A percentile compares a stretch with the other conserved stretches of the same genome.
Evolutionary conservation across 768 basidiomycete genomes (phyloP).

Genomic region (Ramaria sp.): DNA sequence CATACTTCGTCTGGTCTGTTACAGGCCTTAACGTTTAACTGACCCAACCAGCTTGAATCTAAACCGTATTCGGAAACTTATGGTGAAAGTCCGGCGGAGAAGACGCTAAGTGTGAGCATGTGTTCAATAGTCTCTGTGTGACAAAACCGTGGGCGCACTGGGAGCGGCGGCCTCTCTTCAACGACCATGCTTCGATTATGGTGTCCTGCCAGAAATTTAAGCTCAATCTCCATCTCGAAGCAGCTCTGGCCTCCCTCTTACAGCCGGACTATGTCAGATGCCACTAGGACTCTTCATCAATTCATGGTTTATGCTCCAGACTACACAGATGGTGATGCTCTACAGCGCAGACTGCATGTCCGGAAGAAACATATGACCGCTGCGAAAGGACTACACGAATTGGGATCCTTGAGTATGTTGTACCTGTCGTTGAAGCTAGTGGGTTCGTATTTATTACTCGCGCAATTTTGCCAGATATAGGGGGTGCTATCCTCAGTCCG

Average conservation of each 20-base stretch:
- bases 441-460: slow-evolving; percentile 9
- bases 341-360: slow-evolving; percentile 2
- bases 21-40: too few species aligned
- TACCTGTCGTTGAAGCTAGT: too few species aligned
- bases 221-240: not conserved
- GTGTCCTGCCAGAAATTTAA: not conserved
- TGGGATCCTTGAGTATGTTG: not conserved
- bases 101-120: too few species aligned
- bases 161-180: too few species aligned
- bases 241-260: not conserved
- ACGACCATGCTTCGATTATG: too few species aligned
- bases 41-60: too few species aligned
- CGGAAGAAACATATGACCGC: not conserved
- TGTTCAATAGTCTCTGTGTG: too few species aligned
- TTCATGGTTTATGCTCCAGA: slow-evolving; percentile 23
- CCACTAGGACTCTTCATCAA: not conserved
- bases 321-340: slow-evolving; percentile 16
- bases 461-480: slow-evolving; percentile 31
- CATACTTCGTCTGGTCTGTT: too few species aligned
- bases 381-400: not conserved
- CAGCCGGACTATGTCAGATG: not conserved
- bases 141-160: too few species aligned
- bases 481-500: slow-evolving; percentile 47
- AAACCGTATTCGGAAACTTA: too few species aligned
- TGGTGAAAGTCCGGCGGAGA: too few species aligned